phyloP scores from a whole-genome alignment of 306 rosid species.

The Fragaria ananassa region DNA sequence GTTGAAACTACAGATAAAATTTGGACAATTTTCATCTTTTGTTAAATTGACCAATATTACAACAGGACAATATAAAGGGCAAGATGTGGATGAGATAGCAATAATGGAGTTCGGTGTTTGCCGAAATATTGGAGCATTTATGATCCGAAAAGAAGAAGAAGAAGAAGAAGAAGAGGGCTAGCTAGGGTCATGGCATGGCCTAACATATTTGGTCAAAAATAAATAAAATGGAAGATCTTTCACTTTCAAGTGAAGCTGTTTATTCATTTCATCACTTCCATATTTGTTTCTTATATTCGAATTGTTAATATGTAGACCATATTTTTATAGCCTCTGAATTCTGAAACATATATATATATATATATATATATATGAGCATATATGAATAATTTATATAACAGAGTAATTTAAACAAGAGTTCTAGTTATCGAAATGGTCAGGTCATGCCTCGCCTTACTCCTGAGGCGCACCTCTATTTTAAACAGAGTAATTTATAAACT shows the following conservation, averaged over 20 bases:
- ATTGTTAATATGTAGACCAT: too few relatives aligned
- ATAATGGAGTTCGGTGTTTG: slow-evolving; percentile 48
- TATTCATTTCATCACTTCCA: not conserved
- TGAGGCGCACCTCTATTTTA: too few relatives aligned
- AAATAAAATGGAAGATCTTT: not conserved
- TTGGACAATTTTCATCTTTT: not conserved
- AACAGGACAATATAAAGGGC: not conserved
- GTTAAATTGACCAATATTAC: not conserved
- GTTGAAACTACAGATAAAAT: not conserved
- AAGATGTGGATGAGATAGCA: slow-evolving; percentile 17
- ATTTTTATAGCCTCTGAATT: too few relatives aligned
- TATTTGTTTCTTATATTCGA: too few relatives aligned
- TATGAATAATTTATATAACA: too few relatives aligned
- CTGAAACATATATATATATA: too few relatives aligned
- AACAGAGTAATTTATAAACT: too few relatives aligned
- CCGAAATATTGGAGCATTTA: slow-evolving; percentile 37
- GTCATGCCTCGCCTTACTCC: too few relatives aligned
- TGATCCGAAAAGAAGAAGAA: not conserved
- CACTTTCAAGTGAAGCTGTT: not conserved
- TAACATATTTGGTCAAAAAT: not conserved
- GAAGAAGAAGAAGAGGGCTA: not conserved
- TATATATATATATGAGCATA: too few relatives aligned
- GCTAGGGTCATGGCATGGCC: not conserved
- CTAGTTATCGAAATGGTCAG: too few relatives aligned
- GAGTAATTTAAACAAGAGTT: too few relatives aligned